Percentiles rank a stretch among this genome's conserved stretches.
These are phyloP conservation scores for Solanum gandarillasii DNA, from an alignment of 257 asterid species.

Conservation along the genomic window DNA sequence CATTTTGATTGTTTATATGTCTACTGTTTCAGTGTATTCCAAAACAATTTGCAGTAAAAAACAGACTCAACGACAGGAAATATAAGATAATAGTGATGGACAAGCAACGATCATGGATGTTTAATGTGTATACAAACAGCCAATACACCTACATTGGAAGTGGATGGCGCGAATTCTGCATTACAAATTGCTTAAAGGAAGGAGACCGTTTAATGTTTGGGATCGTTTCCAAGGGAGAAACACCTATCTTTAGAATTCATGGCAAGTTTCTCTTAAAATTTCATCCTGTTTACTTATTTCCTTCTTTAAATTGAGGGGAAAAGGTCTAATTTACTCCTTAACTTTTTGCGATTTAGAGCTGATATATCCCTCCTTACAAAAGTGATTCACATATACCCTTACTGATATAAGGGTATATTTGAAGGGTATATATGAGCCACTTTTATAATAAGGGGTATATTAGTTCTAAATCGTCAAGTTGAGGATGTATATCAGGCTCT, in stretches of 20 bases:
- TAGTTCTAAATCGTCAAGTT: too few relatives aligned
- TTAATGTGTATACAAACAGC: neutral
- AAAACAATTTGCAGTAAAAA: neutral
- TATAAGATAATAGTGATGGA: neutral
- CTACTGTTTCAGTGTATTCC: neutral
- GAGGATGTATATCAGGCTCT: too few relatives aligned
- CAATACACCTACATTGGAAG: neutral
- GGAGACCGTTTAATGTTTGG: neutral
- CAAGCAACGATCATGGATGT: neutral
- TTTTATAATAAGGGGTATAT: too few relatives aligned
- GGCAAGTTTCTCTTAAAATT: neutral
- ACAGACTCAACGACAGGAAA: neutral
- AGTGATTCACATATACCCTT: too few relatives aligned
- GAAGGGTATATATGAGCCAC: too few relatives aligned
- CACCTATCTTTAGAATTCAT: neutral
- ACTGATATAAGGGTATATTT: too few relatives aligned
- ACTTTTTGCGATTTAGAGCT: too few relatives aligned
- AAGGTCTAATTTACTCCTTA: too few relatives aligned
- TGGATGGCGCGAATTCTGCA: neutral
- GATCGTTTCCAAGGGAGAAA: neutral
- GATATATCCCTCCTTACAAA: too few relatives aligned
- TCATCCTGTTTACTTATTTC: neutral
- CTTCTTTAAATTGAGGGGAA: too few relatives aligned
- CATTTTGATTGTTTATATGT: neutral
- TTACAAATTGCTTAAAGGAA: neutral